Evolutionary conservation across 495 filamentous ascomycete species (phyloP).

Genomic region (Poronia punctata): DNA sequence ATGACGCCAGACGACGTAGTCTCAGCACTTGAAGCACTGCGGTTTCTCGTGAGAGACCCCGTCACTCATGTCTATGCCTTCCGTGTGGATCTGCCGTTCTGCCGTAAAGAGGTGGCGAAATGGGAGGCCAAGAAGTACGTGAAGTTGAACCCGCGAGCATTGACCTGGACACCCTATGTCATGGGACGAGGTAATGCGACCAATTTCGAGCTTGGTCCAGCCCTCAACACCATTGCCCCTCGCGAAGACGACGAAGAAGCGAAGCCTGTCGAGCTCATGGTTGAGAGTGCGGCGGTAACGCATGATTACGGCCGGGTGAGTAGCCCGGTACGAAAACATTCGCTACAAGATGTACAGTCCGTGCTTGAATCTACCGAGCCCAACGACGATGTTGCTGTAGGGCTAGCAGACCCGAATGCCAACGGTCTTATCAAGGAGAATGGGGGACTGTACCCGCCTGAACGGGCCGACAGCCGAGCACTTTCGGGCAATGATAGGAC

Average conservation of each 20-base stretch:
- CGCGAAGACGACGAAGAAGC: slow-evolving; percentile 62
- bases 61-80: slow-evolving; percentile 82
- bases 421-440: slow-evolving; percentile 20
- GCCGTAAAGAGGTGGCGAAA: slow-evolving; percentile 72
- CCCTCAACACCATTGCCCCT: slow-evolving; percentile 81
- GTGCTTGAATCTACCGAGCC: slow-evolving; percentile 41
- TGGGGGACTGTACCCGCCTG: slow-evolving; percentile 23
- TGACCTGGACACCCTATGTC: slow-evolving; percentile 96
- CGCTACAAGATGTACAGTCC: slow-evolving; percentile 11
- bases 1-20: slow-evolving; percentile 96
- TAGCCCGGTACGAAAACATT: slow-evolving; percentile 11
- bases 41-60: slow-evolving; percentile 84
- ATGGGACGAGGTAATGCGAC: slow-evolving; percentile 84
- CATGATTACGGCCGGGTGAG: slow-evolving; percentile 21
- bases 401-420: slow-evolving; percentile 23
- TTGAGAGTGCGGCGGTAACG: slow-evolving; percentile 26
- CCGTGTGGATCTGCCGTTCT: slow-evolving; percentile 74
- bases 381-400: slow-evolving; percentile 20
- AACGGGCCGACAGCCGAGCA: slow-evolving; percentile 6
- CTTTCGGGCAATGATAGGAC: slow-evolving; percentile 5
- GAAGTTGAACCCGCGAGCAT: slow-evolving; percentile 68
- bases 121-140: slow-evolving; percentile 85
- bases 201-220: slow-evolving; percentile 73
- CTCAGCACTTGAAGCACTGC: slow-evolving; percentile 80
- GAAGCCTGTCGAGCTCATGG: slow-evolving; percentile 29